A percentile compares a stretch with the other conserved stretches of the same genome.
These are phyloP conservation scores for Pseudogymnoascus verrucosus DNA, from an alignment of 2,329 filamentous ascomycete species.

Conservation along the genomic window DNA sequence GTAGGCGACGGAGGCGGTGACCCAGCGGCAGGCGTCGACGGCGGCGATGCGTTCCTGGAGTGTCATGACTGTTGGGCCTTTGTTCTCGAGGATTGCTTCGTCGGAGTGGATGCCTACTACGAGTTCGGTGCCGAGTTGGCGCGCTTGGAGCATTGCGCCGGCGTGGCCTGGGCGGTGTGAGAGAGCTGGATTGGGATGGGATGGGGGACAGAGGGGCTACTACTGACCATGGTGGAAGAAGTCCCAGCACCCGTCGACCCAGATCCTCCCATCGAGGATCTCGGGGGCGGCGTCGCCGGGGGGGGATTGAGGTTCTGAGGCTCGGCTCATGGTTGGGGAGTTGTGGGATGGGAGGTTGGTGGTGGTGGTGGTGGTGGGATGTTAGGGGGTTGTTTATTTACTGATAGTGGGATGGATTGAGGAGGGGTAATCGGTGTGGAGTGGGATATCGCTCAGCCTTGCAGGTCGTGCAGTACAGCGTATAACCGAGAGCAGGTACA, in stretches of 20 bases:
- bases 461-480: not conserved
- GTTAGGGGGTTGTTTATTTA: constrained; percentile 7
- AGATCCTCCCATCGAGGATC: constrained; percentile 62
- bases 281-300: constrained; percentile 25
- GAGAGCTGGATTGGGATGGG: not conserved
- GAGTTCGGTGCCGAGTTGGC: constrained; percentile 80
- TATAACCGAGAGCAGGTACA: not conserved
- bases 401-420: constrained; percentile 7
- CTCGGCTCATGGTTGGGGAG: not conserved
- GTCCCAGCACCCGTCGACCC: constrained; percentile 99
- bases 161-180: constrained; percentile 62
- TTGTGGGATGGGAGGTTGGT: not conserved
- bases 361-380: not conserved
- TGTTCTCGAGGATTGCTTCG: constrained; percentile 91
- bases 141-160: constrained; percentile 91
- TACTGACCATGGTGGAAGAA: constrained; percentile 85
- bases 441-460: constrained; percentile 4
- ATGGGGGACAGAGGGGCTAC: too few relatives aligned
- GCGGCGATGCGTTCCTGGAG: constrained; percentile 81
- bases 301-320: constrained; percentile 13
- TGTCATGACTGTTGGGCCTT: constrained; percentile 96
- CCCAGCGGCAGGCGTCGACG: constrained; percentile 92
- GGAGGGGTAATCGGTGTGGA: constrained; percentile 1
- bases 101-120: constrained; percentile 93
- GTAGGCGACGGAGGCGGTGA: constrained; percentile 71